A percentile compares a stretch with the other conserved stretches of the same genome.
These are phyloP conservation scores for Debaryomyces nepalensis DNA, from an alignment of 1,139 yeast genomes.

Conservation along the genomic window DNA sequence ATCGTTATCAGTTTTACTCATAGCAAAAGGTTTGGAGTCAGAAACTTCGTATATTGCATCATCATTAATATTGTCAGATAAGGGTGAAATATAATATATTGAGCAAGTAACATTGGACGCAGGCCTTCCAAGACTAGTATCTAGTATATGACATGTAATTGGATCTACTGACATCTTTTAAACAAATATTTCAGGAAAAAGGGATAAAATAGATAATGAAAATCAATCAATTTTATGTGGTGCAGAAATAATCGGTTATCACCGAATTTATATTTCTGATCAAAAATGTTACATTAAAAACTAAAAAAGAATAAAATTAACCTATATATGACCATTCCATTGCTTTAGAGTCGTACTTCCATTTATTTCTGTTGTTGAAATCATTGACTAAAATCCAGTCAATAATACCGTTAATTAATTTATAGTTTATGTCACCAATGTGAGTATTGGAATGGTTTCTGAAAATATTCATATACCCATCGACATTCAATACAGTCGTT, in stretches of 20 bases:
- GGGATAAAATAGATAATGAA: not conserved
- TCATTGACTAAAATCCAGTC: conserved; percentile 27
- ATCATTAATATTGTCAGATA: conserved; percentile 28
- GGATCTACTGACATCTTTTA: conserved; percentile 48
- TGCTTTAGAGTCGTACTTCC: conserved; percentile 30
- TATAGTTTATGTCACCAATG: conserved; percentile 24
- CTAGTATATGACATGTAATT: conserved; percentile 85
- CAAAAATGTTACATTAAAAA: not conserved
- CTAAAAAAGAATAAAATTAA: not conserved
- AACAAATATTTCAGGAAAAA: too few relatives aligned
- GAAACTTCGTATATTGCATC: conserved; percentile 34
- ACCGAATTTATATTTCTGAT: not conserved
- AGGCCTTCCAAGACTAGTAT: conserved; percentile 83
- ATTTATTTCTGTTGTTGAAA: conserved; percentile 22
- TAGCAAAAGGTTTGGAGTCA: conserved; percentile 53
- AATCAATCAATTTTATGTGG: not conserved
- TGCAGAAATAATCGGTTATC: conserved; percentile 4
- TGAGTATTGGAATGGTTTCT: conserved; percentile 8
- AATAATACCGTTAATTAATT: conserved; percentile 32
- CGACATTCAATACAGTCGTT: conserved; percentile 19
- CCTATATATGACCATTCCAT: conserved; percentile 26
- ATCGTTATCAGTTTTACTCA: conserved; percentile 71
- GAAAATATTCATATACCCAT: conserved; percentile 18
- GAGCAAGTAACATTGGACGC: conserved; percentile 71
- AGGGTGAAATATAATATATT: conserved; percentile 44